Evolutionary conservation across 495 filamentous ascomycete genomes (phyloP).

Genomic region (Umbilicaria muhlenbergii): DNA sequence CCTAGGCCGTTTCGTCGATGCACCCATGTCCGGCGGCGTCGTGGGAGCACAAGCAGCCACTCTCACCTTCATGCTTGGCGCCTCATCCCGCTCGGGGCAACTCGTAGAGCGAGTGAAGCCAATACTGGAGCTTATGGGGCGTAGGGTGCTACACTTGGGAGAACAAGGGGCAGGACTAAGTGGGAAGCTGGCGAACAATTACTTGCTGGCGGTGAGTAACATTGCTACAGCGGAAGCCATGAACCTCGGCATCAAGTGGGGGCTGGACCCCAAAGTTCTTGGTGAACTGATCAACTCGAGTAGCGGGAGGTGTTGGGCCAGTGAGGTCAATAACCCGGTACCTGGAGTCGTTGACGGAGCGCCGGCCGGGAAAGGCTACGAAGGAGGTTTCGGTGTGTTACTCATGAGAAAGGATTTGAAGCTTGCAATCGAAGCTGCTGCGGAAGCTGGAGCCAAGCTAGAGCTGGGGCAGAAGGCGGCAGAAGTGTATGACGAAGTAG

Average conservation of each 20-base stretch:
- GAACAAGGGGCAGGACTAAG: slow-evolving; percentile 55
- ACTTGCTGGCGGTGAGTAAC: slow-evolving; percentile 67
- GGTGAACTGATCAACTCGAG: slow-evolving; percentile 61
- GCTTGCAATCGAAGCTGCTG: slow-evolving; percentile 56
- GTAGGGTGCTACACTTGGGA: slow-evolving; percentile 55
- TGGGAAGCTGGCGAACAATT: slow-evolving; percentile 76
- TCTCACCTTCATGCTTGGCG: slow-evolving; percentile 65
- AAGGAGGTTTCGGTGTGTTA: slow-evolving; percentile 57
- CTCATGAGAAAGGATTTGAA: slow-evolving; percentile 63
- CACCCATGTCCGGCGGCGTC: slow-evolving; percentile 60
- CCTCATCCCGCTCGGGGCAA: slow-evolving; percentile 20
- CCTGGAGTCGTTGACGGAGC: slow-evolving; percentile 50
- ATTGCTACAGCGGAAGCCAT: slow-evolving; percentile 75
- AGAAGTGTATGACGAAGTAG: slow-evolving; percentile 51
- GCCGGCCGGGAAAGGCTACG: slow-evolving; percentile 49
- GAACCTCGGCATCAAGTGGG: slow-evolving; percentile 63
- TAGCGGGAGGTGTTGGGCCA: slow-evolving; percentile 69
- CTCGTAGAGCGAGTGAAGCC: slow-evolving; percentile 39
- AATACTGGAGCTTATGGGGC: slow-evolving; percentile 55
- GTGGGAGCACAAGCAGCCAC: slow-evolving; percentile 56
- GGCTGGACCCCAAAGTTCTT: slow-evolving; percentile 53
- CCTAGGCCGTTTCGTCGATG: slow-evolving; percentile 44
- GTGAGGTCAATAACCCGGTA: slow-evolving; percentile 71
- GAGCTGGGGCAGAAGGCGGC: slow-evolving; percentile 47
- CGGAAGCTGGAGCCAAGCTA: slow-evolving; percentile 48